Evolutionary conservation across 306 rosid species (phyloP).

Genomic region (Gleditsia sinensis): DNA sequence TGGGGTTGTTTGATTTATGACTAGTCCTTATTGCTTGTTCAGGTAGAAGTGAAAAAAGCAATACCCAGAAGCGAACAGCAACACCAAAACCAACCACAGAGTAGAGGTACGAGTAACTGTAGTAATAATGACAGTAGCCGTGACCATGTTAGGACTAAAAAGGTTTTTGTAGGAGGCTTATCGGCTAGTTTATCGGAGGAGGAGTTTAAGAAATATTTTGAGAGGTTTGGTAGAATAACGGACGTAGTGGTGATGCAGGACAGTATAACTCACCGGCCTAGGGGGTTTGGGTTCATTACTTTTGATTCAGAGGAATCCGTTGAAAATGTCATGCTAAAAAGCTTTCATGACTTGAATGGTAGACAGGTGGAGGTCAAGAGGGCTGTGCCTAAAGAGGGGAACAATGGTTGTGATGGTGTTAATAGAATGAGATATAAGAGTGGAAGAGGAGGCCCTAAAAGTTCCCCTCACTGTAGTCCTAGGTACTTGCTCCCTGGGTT

Average conservation of each 20-base stretch:
- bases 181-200: conserved; percentile 63
- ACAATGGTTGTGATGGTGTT: conserved; percentile 37
- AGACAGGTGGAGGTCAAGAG: conserved; percentile 86
- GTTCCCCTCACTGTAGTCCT: conserved; percentile 39
- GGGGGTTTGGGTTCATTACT: conserved; percentile 90
- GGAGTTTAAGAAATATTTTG: conserved; percentile 75
- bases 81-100: conserved; percentile 49
- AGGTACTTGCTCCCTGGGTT: conserved; percentile 38
- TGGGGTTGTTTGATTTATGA: conserved; percentile 25
- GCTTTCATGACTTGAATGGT: conserved; percentile 75
- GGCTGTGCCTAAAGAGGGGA: conserved; percentile 77
- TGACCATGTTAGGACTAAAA: conserved; percentile 55
- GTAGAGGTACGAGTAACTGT: conserved; percentile 41
- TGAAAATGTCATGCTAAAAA: conserved; percentile 60
- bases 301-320: conserved; percentile 73
- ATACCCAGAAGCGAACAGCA: conserved; percentile 59
- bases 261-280: conserved; percentile 66
- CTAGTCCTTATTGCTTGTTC: conserved; percentile 18
- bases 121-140: conserved; percentile 41
- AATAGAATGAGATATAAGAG: conserved; percentile 37
- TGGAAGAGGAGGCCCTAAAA: conserved; percentile 48
- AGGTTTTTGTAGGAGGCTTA: conserved; percentile 87
- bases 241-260: conserved; percentile 93
- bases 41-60: conserved; percentile 77
- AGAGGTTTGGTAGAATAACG: conserved; percentile 67